Evolutionary conservation across 352 stramenopile genomes (phyloP).

Genomic region (Peronospora farinosa): DNA sequence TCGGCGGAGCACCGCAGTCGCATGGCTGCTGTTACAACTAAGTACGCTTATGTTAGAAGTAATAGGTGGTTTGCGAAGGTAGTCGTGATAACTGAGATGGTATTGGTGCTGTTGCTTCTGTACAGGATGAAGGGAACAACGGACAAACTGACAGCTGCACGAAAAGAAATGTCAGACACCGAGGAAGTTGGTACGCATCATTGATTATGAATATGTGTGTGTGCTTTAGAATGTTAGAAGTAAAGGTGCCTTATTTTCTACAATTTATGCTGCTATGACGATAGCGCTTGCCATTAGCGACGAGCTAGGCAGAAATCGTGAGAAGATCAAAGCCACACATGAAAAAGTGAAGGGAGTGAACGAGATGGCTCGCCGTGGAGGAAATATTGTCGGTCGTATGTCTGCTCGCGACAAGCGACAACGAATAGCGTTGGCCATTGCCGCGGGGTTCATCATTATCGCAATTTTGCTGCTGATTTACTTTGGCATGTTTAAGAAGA

Average conservation of each 20-base stretch:
- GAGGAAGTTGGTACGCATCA: conserved; percentile 70
- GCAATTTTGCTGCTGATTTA: conserved; percentile 85
- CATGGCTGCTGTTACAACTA: conserved; percentile 77
- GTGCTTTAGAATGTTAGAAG: neutral
- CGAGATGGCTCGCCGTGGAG: conserved; percentile 75
- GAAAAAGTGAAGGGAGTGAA: conserved; percentile 81
- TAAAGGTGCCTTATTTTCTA: neutral
- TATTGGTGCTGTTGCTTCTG: neutral
- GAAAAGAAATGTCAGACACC: conserved; percentile 77
- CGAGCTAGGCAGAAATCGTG: conserved; percentile 74
- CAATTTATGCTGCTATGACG: neutral
- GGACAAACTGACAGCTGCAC: conserved; percentile 67
- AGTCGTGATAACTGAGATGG: neutral
- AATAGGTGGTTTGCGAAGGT: neutral
- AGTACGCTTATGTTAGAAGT: conserved; percentile 31
- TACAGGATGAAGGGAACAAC: conserved; percentile 82
- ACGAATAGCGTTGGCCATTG: conserved; percentile 56
- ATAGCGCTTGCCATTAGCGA: conserved; percentile 75
- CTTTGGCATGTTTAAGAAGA: conserved; percentile 87
- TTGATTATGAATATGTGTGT: neutral
- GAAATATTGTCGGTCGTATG: conserved; percentile 82
- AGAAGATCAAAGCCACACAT: conserved; percentile 81
- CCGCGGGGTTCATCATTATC: conserved; percentile 72
- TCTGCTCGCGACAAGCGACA: conserved; percentile 80
- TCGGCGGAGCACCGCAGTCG: conserved; percentile 65